phyloP scores from a whole-genome alignment of 2,329 filamentous ascomycete genomes.

The Laburnicola sp. region DNA sequence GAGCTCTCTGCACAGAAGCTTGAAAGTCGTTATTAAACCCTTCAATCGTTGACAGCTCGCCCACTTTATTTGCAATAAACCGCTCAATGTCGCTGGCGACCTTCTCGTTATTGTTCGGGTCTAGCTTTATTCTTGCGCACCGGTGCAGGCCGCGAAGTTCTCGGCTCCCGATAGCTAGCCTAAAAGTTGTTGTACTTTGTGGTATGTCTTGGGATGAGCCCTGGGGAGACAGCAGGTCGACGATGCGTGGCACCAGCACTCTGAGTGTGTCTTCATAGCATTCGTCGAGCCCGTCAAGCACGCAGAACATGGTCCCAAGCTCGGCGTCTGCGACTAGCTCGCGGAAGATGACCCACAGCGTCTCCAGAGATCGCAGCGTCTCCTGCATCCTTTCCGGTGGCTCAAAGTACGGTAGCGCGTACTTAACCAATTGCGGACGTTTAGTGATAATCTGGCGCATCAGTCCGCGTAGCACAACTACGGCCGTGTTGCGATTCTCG shows the following conservation, averaged over 20 bases:
- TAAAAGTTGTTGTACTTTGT: too few relatives aligned
- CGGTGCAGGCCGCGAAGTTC: conserved; percentile 21
- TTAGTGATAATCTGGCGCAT: conserved; percentile 26
- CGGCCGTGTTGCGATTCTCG: conserved; percentile 29
- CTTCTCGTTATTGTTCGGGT: conserved; percentile 24
- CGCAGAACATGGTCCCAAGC: conserved; percentile 20
- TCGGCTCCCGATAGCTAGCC: conserved; percentile 25
- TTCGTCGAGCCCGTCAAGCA: conserved; percentile 39
- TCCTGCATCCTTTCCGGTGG: conserved; percentile 9
- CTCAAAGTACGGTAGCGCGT: conserved; percentile 17
- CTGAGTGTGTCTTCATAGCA: conserved; percentile 18
- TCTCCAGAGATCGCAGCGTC: conserved; percentile 17
- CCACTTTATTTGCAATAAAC: conserved; percentile 28
- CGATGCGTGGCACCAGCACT: conserved; percentile 13
- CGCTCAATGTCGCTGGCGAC: conserved; percentile 27
- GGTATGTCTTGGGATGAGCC: background rate
- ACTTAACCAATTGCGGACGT: conserved; percentile 17
- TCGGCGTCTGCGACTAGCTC: conserved; percentile 16
- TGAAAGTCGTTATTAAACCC: conserved; percentile 15
- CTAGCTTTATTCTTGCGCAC: conserved; percentile 30
- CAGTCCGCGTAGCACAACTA: conserved; percentile 27
- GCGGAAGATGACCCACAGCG: conserved; percentile 24
- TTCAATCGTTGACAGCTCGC: conserved; percentile 16
- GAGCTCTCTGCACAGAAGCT: conserved; percentile 13
- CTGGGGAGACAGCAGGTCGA: background rate